These are phyloP conservation scores for Poronia punctata DNA, from an alignment of 495 filamentous ascomycete genomes.

Conservation along the genomic window DNA sequence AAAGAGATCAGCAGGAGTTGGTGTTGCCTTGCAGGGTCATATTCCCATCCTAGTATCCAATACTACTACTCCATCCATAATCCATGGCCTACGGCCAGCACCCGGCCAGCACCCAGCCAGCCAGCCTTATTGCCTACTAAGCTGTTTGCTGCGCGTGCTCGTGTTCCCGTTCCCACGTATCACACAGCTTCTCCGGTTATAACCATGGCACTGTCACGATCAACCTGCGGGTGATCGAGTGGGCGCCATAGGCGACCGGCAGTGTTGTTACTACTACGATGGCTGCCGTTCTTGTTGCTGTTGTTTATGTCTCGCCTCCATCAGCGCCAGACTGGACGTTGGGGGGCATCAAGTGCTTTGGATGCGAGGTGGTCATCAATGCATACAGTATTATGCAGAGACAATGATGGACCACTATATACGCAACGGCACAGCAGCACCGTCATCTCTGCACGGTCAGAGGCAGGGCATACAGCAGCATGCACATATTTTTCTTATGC, in stretches of 20 bases:
- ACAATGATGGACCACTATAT: conserved; percentile 5
- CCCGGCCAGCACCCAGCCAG: conserved; percentile 5
- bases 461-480: conserved; percentile 1
- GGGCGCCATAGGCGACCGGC: too few species aligned
- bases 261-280: not conserved
- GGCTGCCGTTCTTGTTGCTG: not conserved
- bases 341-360: too few species aligned
- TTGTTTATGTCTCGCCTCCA: not conserved
- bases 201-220: not conserved
- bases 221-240: not conserved
- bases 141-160: conserved; percentile 2
- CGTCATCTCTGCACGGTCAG: conserved; percentile 1
- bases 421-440: conserved; percentile 2
- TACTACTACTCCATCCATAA: conserved; percentile 1
- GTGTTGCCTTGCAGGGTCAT: conserved; percentile 2
- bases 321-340: conserved; percentile 1
- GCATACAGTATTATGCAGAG: conserved; percentile 6
- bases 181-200: not conserved
- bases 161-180: not conserved
- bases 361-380: conserved; percentile 3
- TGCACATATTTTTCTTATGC: conserved; percentile 8
- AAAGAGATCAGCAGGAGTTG: not conserved
- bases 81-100: conserved; percentile 4
- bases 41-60: not conserved
- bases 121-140: conserved; percentile 5